Conservation (phyloP, 306 rosid genomes). For the Astragalus membranaceus region DNA sequence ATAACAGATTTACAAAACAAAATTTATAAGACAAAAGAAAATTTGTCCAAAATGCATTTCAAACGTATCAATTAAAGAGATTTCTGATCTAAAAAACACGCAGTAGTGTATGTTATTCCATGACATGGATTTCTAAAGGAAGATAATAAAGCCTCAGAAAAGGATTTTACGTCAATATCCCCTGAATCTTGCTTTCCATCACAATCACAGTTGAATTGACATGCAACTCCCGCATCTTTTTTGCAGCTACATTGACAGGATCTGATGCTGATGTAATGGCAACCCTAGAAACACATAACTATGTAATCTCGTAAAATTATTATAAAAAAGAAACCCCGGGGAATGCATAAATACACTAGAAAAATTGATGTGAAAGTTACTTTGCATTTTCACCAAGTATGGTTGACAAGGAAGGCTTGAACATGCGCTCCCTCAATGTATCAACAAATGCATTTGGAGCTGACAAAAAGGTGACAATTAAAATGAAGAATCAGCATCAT, state of each 20-base stretch:
- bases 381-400: conserved; percentile 62
- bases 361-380: conserved; percentile 38
- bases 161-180: conserved; percentile 76
- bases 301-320: conserved; percentile 41
- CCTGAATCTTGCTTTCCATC: conserved; percentile 66
- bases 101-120: conserved; percentile 6
- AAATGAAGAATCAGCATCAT: conserved; percentile 14
- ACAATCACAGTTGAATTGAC: conserved; percentile 67
- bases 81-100: background rate
- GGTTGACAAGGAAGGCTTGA: conserved; percentile 81
- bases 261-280: conserved; percentile 78
- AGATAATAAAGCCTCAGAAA: conserved; percentile 3
- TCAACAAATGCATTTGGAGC: conserved; percentile 78
- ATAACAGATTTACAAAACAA: conserved; percentile 20
- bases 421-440: conserved; percentile 92
- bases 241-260: conserved; percentile 76
- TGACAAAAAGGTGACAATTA: conserved; percentile 33
- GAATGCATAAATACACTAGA: conserved; percentile 13
- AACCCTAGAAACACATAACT: conserved; percentile 62
- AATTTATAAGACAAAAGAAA: conserved; percentile 12
- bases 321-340: conserved; percentile 11
- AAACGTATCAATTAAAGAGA: conserved; percentile 1
- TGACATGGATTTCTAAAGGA: background rate
- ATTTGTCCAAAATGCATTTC: background rate
- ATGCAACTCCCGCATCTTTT: conserved; percentile 73